phyloP scores from a whole-genome alignment of 2,329 filamentous ascomycete species.

The Penicillium sp. region DNA sequence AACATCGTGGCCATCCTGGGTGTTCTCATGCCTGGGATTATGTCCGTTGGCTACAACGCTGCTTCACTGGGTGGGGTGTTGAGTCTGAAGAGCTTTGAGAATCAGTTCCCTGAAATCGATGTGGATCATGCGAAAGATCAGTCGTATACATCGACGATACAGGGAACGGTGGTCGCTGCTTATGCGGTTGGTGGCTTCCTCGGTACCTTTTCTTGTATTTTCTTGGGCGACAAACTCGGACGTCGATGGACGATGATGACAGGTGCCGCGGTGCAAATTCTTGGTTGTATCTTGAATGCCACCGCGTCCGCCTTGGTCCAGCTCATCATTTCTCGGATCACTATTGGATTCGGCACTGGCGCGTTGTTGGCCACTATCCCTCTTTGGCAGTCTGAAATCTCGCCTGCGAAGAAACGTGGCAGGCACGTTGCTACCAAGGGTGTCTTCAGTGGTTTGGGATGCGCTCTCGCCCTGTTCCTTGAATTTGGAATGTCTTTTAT shows the following conservation, averaged over 20 bases:
- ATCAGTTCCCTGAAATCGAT: constrained; percentile 20
- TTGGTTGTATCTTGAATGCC: constrained; percentile 16
- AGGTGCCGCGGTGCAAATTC: constrained; percentile 15
- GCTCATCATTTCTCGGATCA: constrained; percentile 13
- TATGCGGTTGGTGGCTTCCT: constrained; percentile 21
- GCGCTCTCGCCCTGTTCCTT: constrained; percentile 18
- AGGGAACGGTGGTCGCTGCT: constrained; percentile 18
- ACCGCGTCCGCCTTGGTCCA: constrained; percentile 14
- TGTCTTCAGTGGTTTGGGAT: constrained; percentile 19
- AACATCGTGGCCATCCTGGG: constrained; percentile 19
- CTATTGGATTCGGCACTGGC: constrained; percentile 18
- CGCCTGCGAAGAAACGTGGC: constrained; percentile 19
- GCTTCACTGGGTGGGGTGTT: constrained; percentile 21
- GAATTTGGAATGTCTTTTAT: constrained; percentile 24
- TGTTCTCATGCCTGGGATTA: constrained; percentile 22
- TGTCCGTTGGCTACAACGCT: constrained; percentile 21
- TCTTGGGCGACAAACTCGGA: constrained; percentile 20
- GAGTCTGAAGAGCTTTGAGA: constrained; percentile 15
- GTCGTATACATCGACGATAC: constrained; percentile 16
- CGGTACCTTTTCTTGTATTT: constrained; percentile 20
- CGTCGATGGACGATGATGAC: constrained; percentile 22
- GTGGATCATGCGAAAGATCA: constrained; percentile 7
- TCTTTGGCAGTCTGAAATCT: constrained; percentile 24
- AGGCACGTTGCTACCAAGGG: constrained; percentile 23
- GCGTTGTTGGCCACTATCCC: constrained; percentile 18